These are phyloP conservation scores for Wickerhamomyces ciferrii DNA, from an alignment of 805 yeast species.

Conservation along the genomic window DNA sequence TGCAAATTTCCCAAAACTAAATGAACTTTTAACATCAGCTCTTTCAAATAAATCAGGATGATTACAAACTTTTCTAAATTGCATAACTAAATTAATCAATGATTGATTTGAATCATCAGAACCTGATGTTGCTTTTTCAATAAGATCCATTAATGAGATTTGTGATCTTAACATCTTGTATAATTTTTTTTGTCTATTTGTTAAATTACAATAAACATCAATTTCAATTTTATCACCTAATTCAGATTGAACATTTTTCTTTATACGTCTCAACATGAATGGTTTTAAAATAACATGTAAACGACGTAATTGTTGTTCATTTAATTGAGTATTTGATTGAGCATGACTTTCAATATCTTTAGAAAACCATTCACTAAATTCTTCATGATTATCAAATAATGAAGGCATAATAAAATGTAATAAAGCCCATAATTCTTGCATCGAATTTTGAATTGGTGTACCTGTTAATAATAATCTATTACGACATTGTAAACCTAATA, in stretches of 20 bases:
- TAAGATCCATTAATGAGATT: constrained; percentile 75
- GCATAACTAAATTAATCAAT: constrained; percentile 95
- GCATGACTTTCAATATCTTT: constrained; percentile 98
- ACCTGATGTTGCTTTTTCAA: constrained; percentile 54
- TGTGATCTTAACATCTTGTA: constrained; percentile 87
- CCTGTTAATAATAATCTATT: constrained; percentile 91
- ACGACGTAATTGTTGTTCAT: constrained; percentile 89
- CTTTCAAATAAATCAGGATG: constrained; percentile 97
- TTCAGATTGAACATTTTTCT: constrained; percentile 96
- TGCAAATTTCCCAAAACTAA: constrained; percentile 71
- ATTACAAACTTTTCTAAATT: constrained; percentile 95
- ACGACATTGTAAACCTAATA: constrained; percentile 87
- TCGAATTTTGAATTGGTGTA: constrained; percentile 96
- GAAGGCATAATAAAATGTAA: constrained; percentile 98
- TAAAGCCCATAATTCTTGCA: constrained; percentile 97
- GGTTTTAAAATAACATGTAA: constrained; percentile 95
- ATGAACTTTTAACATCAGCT: constrained; percentile 86
- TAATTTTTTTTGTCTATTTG: constrained; percentile 80
- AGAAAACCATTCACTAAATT: constrained; percentile 97
- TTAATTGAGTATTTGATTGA: constrained; percentile 83
- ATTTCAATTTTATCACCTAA: constrained; percentile 96
- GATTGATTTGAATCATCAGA: constrained; percentile 61
- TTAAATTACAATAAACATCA: constrained; percentile 87
- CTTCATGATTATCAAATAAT: constrained; percentile 94
- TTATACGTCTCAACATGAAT: constrained; percentile 94